These are phyloP conservation scores for Geum urbanum DNA, from an alignment of 306 rosid species.

Conservation along the genomic window DNA sequence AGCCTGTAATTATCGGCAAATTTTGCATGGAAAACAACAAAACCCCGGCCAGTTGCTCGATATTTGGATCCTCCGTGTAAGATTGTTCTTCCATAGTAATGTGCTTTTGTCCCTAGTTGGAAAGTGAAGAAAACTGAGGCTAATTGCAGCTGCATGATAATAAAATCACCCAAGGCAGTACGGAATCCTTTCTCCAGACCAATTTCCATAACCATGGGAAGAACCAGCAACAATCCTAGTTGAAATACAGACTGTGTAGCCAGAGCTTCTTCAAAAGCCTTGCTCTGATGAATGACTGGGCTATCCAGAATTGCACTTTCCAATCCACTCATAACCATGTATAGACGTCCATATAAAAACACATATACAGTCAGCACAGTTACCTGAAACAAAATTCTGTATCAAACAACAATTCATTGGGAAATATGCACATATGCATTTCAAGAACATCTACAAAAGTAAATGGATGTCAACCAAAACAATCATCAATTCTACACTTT, in stretches of 20 bases:
- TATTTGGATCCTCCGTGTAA: constrained; percentile 98
- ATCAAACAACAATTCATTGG: constrained; percentile 14
- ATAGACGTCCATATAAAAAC: constrained; percentile 84
- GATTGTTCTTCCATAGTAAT: constrained; percentile 86
- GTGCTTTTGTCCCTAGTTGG: constrained; percentile 96
- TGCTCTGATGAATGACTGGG: constrained; percentile 52
- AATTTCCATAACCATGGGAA: constrained; percentile 98
- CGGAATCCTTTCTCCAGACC: constrained; percentile 98
- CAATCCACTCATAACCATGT: constrained; percentile 94
- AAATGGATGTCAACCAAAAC: neutral
- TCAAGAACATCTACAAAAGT: neutral
- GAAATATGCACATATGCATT: neutral
- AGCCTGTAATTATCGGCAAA: constrained; percentile 88
- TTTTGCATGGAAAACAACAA: constrained; percentile 91
- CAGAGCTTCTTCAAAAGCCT: constrained; percentile 88
- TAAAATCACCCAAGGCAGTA: constrained; percentile 80
- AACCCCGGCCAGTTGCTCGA: constrained; percentile 89
- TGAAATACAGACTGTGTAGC: constrained; percentile 86
- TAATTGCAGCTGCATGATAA: constrained; percentile 94
- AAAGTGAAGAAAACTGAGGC: constrained; percentile 97
- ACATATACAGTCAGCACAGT: constrained; percentile 74
- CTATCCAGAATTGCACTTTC: constrained; percentile 66
- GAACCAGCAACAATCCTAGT: constrained; percentile 71
- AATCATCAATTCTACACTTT: neutral
- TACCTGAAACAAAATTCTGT: constrained; percentile 51